Evolutionary conservation across 2,329 filamentous ascomycete genomes (phyloP), one percentile per base, ranked within the genome.

Genomic region (Colletotrichum musae): DNA sequence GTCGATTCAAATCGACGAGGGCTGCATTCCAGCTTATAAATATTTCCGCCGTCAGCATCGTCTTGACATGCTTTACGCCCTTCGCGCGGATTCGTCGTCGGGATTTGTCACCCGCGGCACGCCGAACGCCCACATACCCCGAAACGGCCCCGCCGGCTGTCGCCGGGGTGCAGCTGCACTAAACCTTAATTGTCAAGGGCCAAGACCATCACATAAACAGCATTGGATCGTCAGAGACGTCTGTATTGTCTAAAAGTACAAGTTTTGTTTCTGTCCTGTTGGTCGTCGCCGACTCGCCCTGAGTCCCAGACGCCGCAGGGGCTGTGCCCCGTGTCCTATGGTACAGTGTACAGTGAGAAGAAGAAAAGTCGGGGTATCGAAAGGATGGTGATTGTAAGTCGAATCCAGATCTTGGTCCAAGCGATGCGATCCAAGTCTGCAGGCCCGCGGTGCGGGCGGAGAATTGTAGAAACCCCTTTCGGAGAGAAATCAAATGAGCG

Each of bases 321-420:
- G 48, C 13, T 51, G 36, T 47, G 60, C 48, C 18, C 48, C 21
- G 21, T 50, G n/a, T 32, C 54, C 43, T 69, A 48, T 69, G 32
- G 50, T 69, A 69, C 66, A 69, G 32, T 36, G 32, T 36, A 36
- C 32, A 36, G 32, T 65, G 62, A 51, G 67, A 60, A 64, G 51
- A 70, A 70, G 67, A 47, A 67, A 57, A 57, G 26, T 67, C 51
- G 54, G 62, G 67, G 67, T 70, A 70, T 70, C 67, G 67, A 70
- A 70, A 67, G 62, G 62, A 61, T 70, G 51, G 62, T 36, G 47
- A 43, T 70, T 41, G 15, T 48, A 18, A 32, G 50, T 47, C 53
- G 61, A 56, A 18, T 50, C 57, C 62, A 36, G 51, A 45, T 47
- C 54, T 56, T 57, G 45, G 43, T 16, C 26, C 48, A 52, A 15